These are phyloP conservation scores for Euphorbia schlechtendalii DNA, from an alignment of 441 rosid species.

Conservation along the genomic window DNA sequence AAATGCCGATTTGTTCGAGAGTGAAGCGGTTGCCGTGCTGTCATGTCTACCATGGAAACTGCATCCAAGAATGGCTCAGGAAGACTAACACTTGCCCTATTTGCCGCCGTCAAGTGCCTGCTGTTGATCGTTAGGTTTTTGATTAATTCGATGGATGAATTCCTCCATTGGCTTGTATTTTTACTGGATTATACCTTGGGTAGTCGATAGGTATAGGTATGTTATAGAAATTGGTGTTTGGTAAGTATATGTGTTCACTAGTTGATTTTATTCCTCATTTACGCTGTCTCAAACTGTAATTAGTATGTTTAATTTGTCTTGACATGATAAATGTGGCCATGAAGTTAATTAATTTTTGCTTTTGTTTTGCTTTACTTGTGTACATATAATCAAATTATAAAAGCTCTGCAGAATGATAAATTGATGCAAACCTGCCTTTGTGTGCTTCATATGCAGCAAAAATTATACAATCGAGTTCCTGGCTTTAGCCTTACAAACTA, in stretches of 20 bases:
- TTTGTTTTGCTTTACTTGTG: background rate
- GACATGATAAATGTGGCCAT: background rate
- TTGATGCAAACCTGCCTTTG: too few relatives aligned
- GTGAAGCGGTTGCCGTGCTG: background rate
- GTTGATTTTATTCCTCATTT: background rate
- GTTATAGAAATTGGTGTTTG: too few relatives aligned
- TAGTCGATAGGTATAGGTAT: background rate
- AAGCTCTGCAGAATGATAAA: too few relatives aligned
- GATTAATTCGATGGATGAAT: too few relatives aligned
- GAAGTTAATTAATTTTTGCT: background rate
- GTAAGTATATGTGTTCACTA: background rate
- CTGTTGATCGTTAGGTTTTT: background rate
- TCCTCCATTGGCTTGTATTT: too few relatives aligned
- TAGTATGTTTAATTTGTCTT: too few relatives aligned
- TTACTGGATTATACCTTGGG: background rate
- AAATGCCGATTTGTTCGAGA: background rate
- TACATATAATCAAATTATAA: too few relatives aligned
- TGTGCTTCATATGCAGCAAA: too few relatives aligned
- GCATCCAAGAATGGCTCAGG: background rate
- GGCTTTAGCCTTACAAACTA: background rate
- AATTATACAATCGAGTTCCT: background rate
- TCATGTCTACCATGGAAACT: background rate
- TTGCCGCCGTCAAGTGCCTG: background rate
- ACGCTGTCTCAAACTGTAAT: too few relatives aligned
- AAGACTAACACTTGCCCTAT: background rate